Base-by-base conservation (phyloP, 495 filamentous ascomycete genomes). In the Hypoxylon rickii region DNA sequence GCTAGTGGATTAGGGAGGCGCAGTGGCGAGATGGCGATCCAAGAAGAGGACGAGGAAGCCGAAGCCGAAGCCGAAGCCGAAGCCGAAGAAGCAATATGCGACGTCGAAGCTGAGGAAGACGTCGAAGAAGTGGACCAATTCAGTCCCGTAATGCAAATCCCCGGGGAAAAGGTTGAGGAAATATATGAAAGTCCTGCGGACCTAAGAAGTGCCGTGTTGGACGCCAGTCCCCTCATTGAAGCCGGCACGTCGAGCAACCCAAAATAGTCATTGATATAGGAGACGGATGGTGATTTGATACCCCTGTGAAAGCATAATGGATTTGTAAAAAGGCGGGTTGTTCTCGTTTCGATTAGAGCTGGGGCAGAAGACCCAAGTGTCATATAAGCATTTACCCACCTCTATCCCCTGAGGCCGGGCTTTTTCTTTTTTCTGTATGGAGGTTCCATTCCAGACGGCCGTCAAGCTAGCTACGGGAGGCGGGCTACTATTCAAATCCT, bases 1-100 rank as follows among this genome's bases (percentile, higher is more conserved):
- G 73, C 73, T 41, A 76, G 77, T 58, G 79, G 78, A 0, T 24
- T 79, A 60, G 70, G 77, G 39, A 68, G 80, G 36, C 68, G 83
- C 54, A 75, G 86, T 67, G 81, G 89, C 59, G 79, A 86, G 60
- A 74, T 85, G 60, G 88, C 93, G 29, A 95, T 95, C 49, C 88
- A 92, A 59, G 92, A 96, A 62, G 91, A 89, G 67, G 90, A 95
- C 24, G 83, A 89, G 53, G 88, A 90, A 45, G 85, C 81, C 5
- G 24, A 29, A 29, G 24, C 24, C 4, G 92, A 96, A 29, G 24
- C 24, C 4, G 92, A 96, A 21, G 83, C 89, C 53, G 88, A 90
- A 45, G 85, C 81, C 5, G 63, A 67, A 20, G 74, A 64, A 34
- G 65, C 68, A 0, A 68, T 60, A 21, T 60, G 56, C 26, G 63